A percentile compares a stretch with the other conserved stretches of the same genome.
These are phyloP conservation scores for Talaromyces sp. DNA, from an alignment of 2,329 filamentous ascomycete species.

Conservation along the genomic window DNA sequence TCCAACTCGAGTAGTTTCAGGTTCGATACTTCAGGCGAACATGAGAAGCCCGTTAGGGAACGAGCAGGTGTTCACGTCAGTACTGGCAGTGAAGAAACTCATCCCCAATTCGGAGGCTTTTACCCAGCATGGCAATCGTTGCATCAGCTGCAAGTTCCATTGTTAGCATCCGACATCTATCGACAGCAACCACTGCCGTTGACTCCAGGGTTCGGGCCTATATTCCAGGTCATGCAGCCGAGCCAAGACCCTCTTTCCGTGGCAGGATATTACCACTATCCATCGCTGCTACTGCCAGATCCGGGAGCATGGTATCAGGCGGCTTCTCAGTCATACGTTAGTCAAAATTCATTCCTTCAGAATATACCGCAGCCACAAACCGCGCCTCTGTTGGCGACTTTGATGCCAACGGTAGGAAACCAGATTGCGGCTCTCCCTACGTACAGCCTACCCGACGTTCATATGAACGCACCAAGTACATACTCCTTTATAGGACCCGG, in stretches of 20 bases:
- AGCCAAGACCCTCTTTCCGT: conserved; percentile 20
- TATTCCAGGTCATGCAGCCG: conserved; percentile 18
- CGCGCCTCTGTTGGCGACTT: conserved; percentile 3
- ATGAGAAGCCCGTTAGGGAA: not conserved
- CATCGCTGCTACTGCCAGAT: conserved; percentile 19
- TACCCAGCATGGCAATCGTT: conserved; percentile 15
- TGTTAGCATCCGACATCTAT: conserved; percentile 17
- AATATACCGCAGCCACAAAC: conserved; percentile 20
- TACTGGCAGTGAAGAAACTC: conserved; percentile 2
- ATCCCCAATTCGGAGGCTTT: not conserved
- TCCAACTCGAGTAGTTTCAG: conserved; percentile 9
- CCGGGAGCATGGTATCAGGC: conserved; percentile 21
- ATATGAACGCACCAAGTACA: conserved; percentile 3
- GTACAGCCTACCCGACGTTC: not conserved
- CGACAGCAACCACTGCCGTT: conserved; percentile 16
- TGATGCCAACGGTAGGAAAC: conserved; percentile 12
- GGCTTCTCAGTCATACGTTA: conserved; percentile 19
- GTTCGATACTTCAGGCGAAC: not conserved
- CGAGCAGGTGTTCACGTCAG: not conserved
- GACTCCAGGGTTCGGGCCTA: conserved; percentile 1
- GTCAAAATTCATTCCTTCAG: conserved; percentile 16
- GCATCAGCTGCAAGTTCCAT: conserved; percentile 16
- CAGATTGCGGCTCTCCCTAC: not conserved
- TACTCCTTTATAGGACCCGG: conserved; percentile 15
- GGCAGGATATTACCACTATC: conserved; percentile 16